Evolutionary conservation across 192 early-diverging fungal genomes (phyloP), one percentile per base, ranked within the genome.

Genomic region (Podila horticola): DNA sequence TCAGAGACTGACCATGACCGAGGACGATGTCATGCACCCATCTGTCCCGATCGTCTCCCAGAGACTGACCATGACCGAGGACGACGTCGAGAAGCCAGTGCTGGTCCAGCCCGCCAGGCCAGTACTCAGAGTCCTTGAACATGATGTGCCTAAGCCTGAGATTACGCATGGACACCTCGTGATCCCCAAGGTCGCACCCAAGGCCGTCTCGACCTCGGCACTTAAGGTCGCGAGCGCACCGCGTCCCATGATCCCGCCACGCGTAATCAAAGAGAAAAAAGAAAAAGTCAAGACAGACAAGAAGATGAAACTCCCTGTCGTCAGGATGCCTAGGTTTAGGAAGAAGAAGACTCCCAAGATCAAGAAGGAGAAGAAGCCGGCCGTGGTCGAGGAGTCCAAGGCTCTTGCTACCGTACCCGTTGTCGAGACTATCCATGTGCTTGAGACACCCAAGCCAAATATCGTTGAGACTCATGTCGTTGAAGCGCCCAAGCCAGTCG

Each of bases 21-120:
- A 77, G 49, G 74, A 77, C 10, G 74, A 77, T 62, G 74, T 77
- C 17, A 62, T 71, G 5, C 67, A 75, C 28, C 73, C 73, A 0
- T 19, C 34, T 19, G 62, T 75, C 8, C 73, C 73, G 0, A 50
- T 15, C n/a, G 50, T 63, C 10, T n/a, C 36, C 17, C 34, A 61
- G 12, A 50, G 22, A 4, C 41, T 75, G 34, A 55, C 60, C 0
- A 11, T 75, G 50, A 75, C 33, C 0, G 73, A 75, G 34, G 73
- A 75, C 17, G 73, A 75, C 10, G 66, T 75, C 24, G 48, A 69
- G 0, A 67, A 63, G 50, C 73, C 73, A 12, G 13, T 67, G 1
- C 64, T 64, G 29, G 13, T 51, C 0, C 65, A 60, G 13, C 38
- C 33, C 36, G n/a, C 58, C 2, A 64, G 7, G 4, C 72, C 72